A percentile compares a stretch with the other conserved stretches of the same genome.
phyloP scores from a whole-genome alignment of 345 rosid genomes.

The Euphorbia pulcherrima region DNA sequence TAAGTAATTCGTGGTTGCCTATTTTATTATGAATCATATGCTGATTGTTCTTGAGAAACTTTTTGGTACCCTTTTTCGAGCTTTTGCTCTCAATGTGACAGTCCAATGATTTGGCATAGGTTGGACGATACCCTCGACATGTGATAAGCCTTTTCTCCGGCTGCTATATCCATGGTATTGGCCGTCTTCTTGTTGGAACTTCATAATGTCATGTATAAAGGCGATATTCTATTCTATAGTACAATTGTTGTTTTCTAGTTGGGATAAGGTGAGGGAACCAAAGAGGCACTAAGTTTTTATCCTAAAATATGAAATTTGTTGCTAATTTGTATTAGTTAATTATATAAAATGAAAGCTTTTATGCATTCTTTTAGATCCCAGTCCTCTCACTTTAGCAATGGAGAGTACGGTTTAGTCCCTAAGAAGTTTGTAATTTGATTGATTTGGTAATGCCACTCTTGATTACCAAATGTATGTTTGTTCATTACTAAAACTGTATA shows the following conservation, averaged over 20 bases:
- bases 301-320: background rate
- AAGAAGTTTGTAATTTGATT: no score
- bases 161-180: constrained; percentile 96
- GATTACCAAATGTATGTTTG: no score
- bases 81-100: background rate
- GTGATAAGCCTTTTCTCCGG: constrained; percentile 87
- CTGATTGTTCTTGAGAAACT: background rate
- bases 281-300: constrained; percentile 26
- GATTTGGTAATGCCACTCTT: no score
- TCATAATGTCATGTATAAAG: constrained; percentile 60
- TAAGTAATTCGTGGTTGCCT: background rate
- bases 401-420: no score
- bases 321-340: background rate
- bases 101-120: constrained; percentile 44
- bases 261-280: constrained; percentile 46
- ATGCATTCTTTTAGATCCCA: no score
- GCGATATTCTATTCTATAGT: constrained; percentile 49
- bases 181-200: constrained; percentile 99
- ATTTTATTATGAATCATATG: background rate
- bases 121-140: constrained; percentile 87
- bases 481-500: no score
- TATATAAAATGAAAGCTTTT: background rate
- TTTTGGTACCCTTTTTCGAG: background rate
- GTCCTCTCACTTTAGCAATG: no score
- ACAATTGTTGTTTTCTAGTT: constrained; percentile 47